Evolutionary conservation across 2,329 filamentous ascomycete genomes (phyloP).

Genomic region (Aspergillus pseudoglaucus): DNA sequence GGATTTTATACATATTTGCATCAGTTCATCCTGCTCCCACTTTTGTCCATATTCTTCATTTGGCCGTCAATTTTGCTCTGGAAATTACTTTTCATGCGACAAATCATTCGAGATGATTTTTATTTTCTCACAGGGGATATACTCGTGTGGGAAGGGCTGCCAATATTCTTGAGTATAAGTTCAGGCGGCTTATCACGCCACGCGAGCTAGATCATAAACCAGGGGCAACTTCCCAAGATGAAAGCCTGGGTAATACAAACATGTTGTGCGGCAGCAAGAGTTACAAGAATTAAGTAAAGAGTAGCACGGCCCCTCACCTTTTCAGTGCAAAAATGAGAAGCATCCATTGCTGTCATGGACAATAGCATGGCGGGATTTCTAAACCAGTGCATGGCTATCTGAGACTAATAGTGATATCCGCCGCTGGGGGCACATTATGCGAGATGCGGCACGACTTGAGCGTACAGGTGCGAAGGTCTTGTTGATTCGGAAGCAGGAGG

Average conservation of each 20-base stretch:
- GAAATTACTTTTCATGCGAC: too few species aligned
- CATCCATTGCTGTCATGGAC: slow-evolving; percentile 8
- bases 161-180: too few species aligned
- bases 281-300: neutral
- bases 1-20: too few species aligned
- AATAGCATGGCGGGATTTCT: slow-evolving; percentile 5
- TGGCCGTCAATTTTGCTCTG: too few species aligned
- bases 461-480: slow-evolving; percentile 2
- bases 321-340: slow-evolving; percentile 2
- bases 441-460: slow-evolving; percentile 14
- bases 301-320: slow-evolving; percentile 2
- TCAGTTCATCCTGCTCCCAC: too few species aligned
- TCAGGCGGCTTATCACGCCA: too few species aligned
- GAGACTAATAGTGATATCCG: neutral
- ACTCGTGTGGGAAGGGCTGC: too few species aligned
- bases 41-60: too few species aligned
- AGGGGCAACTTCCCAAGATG: neutral
- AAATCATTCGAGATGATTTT: too few species aligned
- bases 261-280: neutral
- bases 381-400: slow-evolving; percentile 4
- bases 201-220: too few species aligned
- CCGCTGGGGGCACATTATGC: slow-evolving; percentile 16
- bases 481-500: slow-evolving; percentile 1
- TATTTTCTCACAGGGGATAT: too few species aligned
- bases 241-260: neutral